Evolutionary conservation across 1,139 yeast genomes (phyloP), one percentile per base, ranked within the genome.

Genomic region (Meyerozyma athensensis): DNA sequence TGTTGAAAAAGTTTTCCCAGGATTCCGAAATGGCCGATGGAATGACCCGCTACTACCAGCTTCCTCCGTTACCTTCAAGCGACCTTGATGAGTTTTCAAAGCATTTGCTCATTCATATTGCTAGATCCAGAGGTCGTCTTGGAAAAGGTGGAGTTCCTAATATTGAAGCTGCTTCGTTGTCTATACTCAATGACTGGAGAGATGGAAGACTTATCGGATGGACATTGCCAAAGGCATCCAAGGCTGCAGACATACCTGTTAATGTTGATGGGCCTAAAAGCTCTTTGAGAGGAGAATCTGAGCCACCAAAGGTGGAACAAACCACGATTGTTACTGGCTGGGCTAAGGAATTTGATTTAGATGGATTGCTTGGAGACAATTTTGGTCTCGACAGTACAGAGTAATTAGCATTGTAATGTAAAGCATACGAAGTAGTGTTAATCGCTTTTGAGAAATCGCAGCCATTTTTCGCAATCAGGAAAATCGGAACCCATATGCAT

Each of bases 81-180:
- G 77, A 77, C 54, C 65, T 83, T 38, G 74, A 81, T 35, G 86
- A 82, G 43, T 84, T 81, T 54, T 72, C 82, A 21, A 89, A 86
- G 50, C 92, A 85, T 52, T 83, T 92, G 50, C 74, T 94, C 56
- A 90, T 94, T 45, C 96, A 89, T 53, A 81, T 92, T 46, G 96
- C 98, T 18, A 81, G 98, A 61, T 77, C 80, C 48, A 81, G 86
- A 62, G 99, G 99, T 39, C 78, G 97, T 60, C 72, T 92, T 47
- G 89, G 96, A 37, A 85, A 78, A 57, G 96, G 96, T 34, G 99
- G 98, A 54, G 65, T 92, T 40, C 96, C 98, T 38, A 89, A 92
- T 59, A 61, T 92, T 49, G 81, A 79, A 41, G 74, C 92, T 45
- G 96, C 98, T 9, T 96, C 95, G 30, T 62, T 77, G 51, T 72